Percentiles rank a stretch among this genome's conserved stretches.
These are phyloP conservation scores for Cercospora brassicicola DNA, from an alignment of 2,329 filamentous ascomycete genomes.

Conservation along the genomic window DNA sequence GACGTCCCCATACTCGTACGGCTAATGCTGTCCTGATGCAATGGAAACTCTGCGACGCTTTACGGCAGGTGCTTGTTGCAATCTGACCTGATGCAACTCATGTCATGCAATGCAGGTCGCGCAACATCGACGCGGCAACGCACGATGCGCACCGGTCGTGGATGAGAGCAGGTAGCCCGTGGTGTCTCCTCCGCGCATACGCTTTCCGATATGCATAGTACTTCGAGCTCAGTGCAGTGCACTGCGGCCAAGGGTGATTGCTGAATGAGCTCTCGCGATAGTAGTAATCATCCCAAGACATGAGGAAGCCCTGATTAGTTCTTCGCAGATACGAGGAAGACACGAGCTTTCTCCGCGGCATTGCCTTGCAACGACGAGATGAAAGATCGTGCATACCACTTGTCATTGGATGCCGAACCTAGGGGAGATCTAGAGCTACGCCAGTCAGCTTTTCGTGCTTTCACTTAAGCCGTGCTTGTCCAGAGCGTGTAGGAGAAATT, in stretches of 20 bases:
- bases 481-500: background rate
- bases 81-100: background rate
- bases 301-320: background rate
- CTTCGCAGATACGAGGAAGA: background rate
- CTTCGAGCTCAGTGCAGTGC: background rate
- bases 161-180: background rate
- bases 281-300: background rate
- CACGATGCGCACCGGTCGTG: background rate
- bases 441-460: background rate
- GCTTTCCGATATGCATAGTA: background rate
- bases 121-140: background rate
- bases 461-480: background rate
- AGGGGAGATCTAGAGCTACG: background rate
- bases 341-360: constrained; percentile 9
- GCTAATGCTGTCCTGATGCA: background rate
- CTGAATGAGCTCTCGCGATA: background rate
- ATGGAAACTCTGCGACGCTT: background rate
- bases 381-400: background rate
- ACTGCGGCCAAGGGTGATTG: background rate
- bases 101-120: background rate
- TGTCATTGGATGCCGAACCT: background rate
- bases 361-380: constrained; percentile 13
- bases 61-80: background rate
- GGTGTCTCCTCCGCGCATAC: background rate
- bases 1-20: background rate